Evolutionary conservation across 2,329 filamentous ascomycete species (phyloP).

Genomic region (Cladorrhinum sp.): DNA sequence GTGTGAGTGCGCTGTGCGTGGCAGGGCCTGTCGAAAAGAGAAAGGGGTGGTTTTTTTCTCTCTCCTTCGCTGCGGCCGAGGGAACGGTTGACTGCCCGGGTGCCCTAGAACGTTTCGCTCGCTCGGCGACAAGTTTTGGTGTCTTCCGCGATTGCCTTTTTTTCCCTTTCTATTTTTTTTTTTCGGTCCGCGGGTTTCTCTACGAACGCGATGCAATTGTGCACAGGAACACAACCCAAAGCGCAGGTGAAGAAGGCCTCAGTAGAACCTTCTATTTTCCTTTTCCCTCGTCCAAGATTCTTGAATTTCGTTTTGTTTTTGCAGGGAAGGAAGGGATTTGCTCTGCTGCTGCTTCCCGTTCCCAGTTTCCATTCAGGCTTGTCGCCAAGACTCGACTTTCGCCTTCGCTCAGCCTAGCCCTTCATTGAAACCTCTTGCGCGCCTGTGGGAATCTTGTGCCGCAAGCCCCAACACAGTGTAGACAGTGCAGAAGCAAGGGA

Average conservation of each 20-base stretch:
- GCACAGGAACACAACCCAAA: not conserved
- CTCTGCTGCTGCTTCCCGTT: not conserved
- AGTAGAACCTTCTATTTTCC: not conserved
- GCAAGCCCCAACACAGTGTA: constrained; percentile 5
- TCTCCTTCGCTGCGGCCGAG: constrained; percentile 14
- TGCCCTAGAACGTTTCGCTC: constrained; percentile 20
- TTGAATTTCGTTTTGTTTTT: not conserved
- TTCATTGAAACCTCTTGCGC: constrained; percentile 4
- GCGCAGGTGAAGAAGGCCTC: not conserved
- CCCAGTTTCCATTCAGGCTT: not conserved
- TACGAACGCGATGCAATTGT: not conserved
- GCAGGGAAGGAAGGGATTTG: not conserved
- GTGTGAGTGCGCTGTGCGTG: constrained; percentile 16
- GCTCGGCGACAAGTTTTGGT: constrained; percentile 7
- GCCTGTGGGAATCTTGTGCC: not conserved
- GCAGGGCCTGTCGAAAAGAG: constrained; percentile 18
- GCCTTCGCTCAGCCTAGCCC: constrained; percentile 2
- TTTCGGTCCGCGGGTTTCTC: not conserved
- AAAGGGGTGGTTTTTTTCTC: constrained; percentile 5
- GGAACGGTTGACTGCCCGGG: constrained; percentile 18
- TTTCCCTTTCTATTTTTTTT: not conserved
- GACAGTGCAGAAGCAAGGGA: not conserved
- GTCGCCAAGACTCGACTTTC: constrained; percentile 9
- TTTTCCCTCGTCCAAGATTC: not conserved
- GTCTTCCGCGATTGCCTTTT: constrained; percentile 1